Base-by-base conservation (phyloP, 108 stramenopile species). In the Nitzschia sp. region DNA sequence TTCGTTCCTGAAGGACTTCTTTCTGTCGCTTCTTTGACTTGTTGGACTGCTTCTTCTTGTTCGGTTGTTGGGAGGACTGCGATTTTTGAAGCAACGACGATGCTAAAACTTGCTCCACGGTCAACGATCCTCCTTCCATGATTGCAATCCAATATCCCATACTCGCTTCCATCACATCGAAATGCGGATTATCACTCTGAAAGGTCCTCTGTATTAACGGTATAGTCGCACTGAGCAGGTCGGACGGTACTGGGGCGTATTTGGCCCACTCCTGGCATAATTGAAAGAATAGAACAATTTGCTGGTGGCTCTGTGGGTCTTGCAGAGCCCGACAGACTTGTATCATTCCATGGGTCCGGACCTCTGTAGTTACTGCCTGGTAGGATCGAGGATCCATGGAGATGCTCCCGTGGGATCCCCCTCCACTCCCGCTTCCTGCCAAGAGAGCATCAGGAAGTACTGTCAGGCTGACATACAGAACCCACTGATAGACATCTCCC, bases 361-460 rank as follows among this genome's bases (percentile, higher is more conserved):
- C 74, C 66, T 94, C 93, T 32, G 59, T 57, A 4, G 76, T 79
- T 2, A 88, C 83, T 18, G 90, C 90, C 26, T 74, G 48, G 26
- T 90, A 65, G 54, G 82, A 94, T 55, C 78, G 65, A 5, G 87
- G 87, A 80, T 92, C 93, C 56, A 92, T 74, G 0, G 89, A 91
- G 9, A 90, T 73, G 46, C 79, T 70, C 0, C 80, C 73, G 46
- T 76, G 70, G 0, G 89, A 87, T 17, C 82, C 85, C 17, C 87
- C 87, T 1, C 84, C 82, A 33, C 80, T 83, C 4, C 85, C 82
- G 9, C 83, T 84, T 9, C 75, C 70, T n/a, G 79, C 66, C 3
- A 92, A 80, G 11, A 91, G 71, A 19, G 87, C 78, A 60, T 92
- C 93, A 13, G 90, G 90, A 6, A 92, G 63, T 5, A 88, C 63